A percentile compares a stretch with the other conserved stretches of the same genome.
Conservation (phyloP, 1,284 basidiomycete species). For the Retiboletus flavoniger region DNA sequence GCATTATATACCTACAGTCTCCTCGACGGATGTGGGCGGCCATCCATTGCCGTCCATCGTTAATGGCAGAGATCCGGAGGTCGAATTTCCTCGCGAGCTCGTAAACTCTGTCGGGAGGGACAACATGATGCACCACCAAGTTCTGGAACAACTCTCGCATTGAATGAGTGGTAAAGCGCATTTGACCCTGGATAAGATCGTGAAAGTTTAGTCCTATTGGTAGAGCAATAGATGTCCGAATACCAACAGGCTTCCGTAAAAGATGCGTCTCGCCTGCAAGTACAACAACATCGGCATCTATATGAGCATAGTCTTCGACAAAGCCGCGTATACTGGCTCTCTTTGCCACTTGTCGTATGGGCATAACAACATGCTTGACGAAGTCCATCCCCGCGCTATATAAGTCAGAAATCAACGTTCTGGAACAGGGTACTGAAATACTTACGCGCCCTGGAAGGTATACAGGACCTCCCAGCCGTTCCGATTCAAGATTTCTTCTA, state of each 20-base stretch:
- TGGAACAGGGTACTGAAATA: conserved; percentile 2
- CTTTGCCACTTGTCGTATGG: conserved; percentile 35
- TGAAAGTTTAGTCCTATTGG: background rate
- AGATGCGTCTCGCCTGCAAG: conserved; percentile 42
- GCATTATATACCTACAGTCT: conserved; percentile 33
- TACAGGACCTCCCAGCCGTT: conserved; percentile 36
- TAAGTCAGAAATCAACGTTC: background rate
- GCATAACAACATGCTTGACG: conserved; percentile 39
- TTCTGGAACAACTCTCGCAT: conserved; percentile 33
- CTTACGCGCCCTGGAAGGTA: conserved; percentile 39
- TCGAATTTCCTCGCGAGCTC: conserved; percentile 35
- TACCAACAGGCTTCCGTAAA: conserved; percentile 37
- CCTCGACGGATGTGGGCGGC: conserved; percentile 43
- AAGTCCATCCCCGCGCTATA: conserved; percentile 40
- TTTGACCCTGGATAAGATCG: conserved; percentile 28
- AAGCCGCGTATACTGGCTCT: conserved; percentile 33
- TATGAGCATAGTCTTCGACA: conserved; percentile 34
- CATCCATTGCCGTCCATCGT: conserved; percentile 39
- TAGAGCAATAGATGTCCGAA: background rate
- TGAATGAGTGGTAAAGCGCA: conserved; percentile 38
- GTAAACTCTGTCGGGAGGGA: conserved; percentile 33
- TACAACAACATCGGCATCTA: conserved; percentile 36
- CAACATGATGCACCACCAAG: conserved; percentile 35
- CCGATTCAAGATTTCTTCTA: conserved; percentile 32
- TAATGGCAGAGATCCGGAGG: conserved; percentile 32